Percentiles rank a stretch among this genome's conserved stretches.
phyloP scores from a whole-genome alignment of 192 early-diverging fungal genomes.

The Coemansia sp. region DNA sequence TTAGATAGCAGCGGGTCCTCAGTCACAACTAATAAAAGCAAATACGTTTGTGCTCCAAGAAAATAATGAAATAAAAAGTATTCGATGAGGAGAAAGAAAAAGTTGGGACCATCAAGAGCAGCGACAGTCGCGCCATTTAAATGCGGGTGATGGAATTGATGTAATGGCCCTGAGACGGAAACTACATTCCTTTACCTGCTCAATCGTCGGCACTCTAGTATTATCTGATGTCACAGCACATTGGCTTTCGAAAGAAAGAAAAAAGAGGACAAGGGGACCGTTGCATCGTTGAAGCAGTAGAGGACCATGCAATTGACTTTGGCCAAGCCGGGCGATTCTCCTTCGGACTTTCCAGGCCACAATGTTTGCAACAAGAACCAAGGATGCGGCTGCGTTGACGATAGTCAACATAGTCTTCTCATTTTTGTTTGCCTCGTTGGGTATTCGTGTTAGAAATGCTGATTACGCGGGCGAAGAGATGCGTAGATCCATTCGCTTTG shows the following conservation, averaged over 20 bases:
- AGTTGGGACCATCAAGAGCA: neutral
- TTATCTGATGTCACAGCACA: too few species aligned
- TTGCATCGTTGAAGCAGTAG: too few species aligned
- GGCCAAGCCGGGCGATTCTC: neutral
- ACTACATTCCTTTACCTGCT: too few species aligned
- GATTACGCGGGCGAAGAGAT: constrained; percentile 49
- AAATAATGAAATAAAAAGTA: neutral
- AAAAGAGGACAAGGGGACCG: too few species aligned
- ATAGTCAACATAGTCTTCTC: too few species aligned
- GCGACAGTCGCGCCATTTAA: neutral
- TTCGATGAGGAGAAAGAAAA: neutral
- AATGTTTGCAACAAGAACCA: too few species aligned
- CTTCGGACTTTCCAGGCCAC: constrained; percentile 12
- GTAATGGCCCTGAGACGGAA: too few species aligned
- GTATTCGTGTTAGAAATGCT: too few species aligned
- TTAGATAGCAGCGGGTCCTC: neutral
- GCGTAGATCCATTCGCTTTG: constrained; percentile 38
- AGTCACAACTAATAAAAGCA: neutral
- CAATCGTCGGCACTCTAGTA: too few species aligned
- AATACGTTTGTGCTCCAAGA: neutral
- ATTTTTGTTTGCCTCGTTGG: too few species aligned
- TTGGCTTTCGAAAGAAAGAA: too few species aligned
- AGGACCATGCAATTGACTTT: neutral
- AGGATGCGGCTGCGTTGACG: too few species aligned
- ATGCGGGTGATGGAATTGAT: neutral